Conservation (phyloP, 2,329 filamentous ascomycete genomes). For the Erysiphe pulchra region DNA sequence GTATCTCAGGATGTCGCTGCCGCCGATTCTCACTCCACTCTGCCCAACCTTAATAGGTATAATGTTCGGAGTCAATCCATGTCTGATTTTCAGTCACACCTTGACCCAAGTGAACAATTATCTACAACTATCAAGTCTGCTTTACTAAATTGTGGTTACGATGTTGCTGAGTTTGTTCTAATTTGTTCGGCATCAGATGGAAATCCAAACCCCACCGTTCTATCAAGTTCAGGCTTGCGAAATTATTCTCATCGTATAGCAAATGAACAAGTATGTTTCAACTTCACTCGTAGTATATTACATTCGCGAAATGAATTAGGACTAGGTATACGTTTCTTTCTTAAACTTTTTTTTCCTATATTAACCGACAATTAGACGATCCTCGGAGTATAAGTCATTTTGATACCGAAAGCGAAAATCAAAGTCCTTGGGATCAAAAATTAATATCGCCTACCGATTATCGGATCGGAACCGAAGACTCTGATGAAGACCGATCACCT, state of each 20-base stretch:
- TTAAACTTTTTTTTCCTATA: not conserved
- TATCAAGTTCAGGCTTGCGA: not conserved
- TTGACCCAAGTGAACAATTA: not conserved
- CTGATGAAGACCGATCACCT: slow-evolving; percentile 6
- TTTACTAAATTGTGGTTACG: not conserved
- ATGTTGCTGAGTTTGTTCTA: not conserved
- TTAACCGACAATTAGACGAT: not conserved
- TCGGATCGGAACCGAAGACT: slow-evolving; percentile 5
- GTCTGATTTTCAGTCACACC: not conserved
- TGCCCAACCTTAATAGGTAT: not conserved
- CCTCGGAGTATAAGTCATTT: slow-evolving; percentile 4
- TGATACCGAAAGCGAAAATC: slow-evolving; percentile 1
- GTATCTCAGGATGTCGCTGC: slow-evolving; percentile 3
- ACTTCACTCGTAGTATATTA: not conserved
- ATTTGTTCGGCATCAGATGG: not conserved
- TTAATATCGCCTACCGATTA: not conserved
- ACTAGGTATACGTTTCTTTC: not conserved
- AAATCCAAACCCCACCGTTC: not conserved
- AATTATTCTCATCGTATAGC: not conserved
- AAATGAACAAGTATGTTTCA: not conserved
- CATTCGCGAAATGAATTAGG: not conserved
- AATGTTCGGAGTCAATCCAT: not conserved
- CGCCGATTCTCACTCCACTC: not conserved
- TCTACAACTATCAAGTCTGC: not conserved
- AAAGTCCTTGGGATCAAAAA: not conserved